A percentile compares a stretch with the other conserved stretches of the same genome.
Evolutionary conservation across 108 stramenopile species (phyloP).

Genomic region (Seminavis robusta): DNA sequence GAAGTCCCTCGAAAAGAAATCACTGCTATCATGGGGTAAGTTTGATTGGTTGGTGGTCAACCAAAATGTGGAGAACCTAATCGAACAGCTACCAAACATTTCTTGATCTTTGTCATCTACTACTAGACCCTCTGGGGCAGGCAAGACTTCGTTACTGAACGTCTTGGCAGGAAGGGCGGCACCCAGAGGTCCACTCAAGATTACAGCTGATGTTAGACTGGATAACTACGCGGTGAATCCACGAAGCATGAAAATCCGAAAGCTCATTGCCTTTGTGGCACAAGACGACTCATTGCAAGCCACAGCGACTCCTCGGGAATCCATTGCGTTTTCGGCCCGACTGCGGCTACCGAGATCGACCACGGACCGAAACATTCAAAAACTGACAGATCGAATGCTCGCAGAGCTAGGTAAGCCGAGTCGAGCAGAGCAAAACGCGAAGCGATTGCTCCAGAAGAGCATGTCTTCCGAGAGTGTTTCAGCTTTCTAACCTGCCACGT

Average conservation of each 20-base stretch:
- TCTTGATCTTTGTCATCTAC: too few relatives aligned
- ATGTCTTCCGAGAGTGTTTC: too few relatives aligned
- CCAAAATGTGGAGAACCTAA: too few relatives aligned
- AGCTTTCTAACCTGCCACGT: too few relatives aligned
- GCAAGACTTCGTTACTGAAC: conserved; percentile 77
- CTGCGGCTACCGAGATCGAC: conserved; percentile 56
- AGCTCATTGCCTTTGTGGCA: conserved; percentile 73
- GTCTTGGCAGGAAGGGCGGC: conserved; percentile 54
- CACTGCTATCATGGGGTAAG: conserved; percentile 71
- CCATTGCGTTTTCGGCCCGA: conserved; percentile 68
- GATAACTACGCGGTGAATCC: conserved; percentile 55
- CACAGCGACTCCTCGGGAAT: conserved; percentile 75
- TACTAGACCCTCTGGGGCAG: too few relatives aligned
- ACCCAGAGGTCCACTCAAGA: conserved; percentile 14
- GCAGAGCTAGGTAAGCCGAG: conserved; percentile 69
- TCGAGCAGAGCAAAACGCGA: conserved; percentile 32
- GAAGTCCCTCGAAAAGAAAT: conserved; percentile 62
- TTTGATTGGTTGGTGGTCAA: too few relatives aligned
- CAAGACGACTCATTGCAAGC: conserved; percentile 78
- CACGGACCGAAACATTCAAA: conserved; percentile 44
- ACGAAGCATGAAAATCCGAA: conserved; percentile 41
- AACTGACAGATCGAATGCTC: conserved; percentile 63
- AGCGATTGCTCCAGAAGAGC: too few relatives aligned
- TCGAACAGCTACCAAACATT: too few relatives aligned
- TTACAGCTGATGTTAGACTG: conserved; percentile 45